Evolutionary conservation across 2,329 filamentous ascomycete species (phyloP).

Genomic region (Penicillium sp.): DNA sequence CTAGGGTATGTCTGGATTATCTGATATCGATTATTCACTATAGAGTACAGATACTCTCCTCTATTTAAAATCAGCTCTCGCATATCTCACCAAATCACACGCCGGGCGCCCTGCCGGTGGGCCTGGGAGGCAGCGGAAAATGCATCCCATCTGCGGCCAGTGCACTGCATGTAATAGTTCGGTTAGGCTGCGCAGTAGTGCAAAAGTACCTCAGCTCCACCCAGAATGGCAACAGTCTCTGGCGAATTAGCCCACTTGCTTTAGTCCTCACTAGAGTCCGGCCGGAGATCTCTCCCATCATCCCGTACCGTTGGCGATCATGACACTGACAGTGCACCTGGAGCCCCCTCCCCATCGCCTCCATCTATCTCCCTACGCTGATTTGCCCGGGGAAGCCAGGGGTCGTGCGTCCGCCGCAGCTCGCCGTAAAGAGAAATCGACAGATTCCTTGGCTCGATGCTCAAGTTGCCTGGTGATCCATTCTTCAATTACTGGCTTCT

Average conservation of each 20-base stretch:
- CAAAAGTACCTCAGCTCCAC: slow-evolving; percentile 35
- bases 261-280: background rate
- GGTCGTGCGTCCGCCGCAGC: slow-evolving; percentile 35
- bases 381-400: slow-evolving; percentile 42
- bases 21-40: too few relatives aligned
- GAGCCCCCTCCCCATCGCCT: slow-evolving; percentile 15
- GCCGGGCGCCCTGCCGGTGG: background rate
- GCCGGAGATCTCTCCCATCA: slow-evolving; percentile 8
- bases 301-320: slow-evolving; percentile 23
- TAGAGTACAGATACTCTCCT: too few relatives aligned
- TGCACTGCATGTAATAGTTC: slow-evolving; percentile 34
- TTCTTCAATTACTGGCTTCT: slow-evolving; percentile 1
- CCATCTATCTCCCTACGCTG: slow-evolving; percentile 11
- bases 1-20: too few relatives aligned
- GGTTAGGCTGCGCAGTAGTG: slow-evolving; percentile 25
- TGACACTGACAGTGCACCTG: slow-evolving; percentile 17
- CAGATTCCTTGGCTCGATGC: slow-evolving; percentile 28
- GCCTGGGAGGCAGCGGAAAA: slow-evolving; percentile 26
- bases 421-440: slow-evolving; percentile 40
- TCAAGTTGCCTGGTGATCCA: slow-evolving; percentile 27
- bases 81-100: background rate
- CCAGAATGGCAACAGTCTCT: background rate
- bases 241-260: background rate
- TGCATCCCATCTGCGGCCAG: slow-evolving; percentile 32
- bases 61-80: too few relatives aligned